These are phyloP conservation scores for Vitis hybrid DNA, from an alignment of 177 flowering plant genomes.

Conservation along the genomic window DNA sequence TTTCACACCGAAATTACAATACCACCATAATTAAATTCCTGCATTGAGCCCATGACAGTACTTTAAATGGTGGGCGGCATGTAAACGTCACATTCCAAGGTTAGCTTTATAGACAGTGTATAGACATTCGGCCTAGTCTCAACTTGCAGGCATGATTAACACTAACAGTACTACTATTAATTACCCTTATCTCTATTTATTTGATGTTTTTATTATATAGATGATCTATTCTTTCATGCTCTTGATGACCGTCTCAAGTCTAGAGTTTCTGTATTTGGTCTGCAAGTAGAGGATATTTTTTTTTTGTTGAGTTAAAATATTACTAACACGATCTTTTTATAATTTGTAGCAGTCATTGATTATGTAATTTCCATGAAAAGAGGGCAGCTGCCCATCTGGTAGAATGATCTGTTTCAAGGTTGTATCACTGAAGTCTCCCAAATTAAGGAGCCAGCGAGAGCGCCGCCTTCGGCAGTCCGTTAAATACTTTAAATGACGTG, in stretches of 20 bases:
- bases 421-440: too few relatives aligned
- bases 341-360: too few relatives aligned
- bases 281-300: neutral
- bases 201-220: neutral
- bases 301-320: too few relatives aligned
- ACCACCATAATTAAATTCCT: neutral
- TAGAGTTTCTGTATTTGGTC: conserved; percentile 1
- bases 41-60: conserved; percentile 13
- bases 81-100: conserved; percentile 3
- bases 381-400: too few relatives aligned
- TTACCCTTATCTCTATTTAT: neutral
- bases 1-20: neutral
- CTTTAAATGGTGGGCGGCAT: neutral
- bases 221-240: neutral
- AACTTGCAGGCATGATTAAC: conserved; percentile 9
- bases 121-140: neutral
- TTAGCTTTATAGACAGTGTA: neutral
- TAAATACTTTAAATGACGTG: too few relatives aligned
- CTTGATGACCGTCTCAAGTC: too few relatives aligned
- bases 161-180: neutral
- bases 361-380: too few relatives aligned
- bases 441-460: too few relatives aligned
- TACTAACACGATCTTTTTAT: too few relatives aligned
- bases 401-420: too few relatives aligned
- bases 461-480: too few relatives aligned